Base-by-base conservation (phyloP, 2,329 filamentous ascomycete genomes). In the Ceratocystis cubensis region DNA sequence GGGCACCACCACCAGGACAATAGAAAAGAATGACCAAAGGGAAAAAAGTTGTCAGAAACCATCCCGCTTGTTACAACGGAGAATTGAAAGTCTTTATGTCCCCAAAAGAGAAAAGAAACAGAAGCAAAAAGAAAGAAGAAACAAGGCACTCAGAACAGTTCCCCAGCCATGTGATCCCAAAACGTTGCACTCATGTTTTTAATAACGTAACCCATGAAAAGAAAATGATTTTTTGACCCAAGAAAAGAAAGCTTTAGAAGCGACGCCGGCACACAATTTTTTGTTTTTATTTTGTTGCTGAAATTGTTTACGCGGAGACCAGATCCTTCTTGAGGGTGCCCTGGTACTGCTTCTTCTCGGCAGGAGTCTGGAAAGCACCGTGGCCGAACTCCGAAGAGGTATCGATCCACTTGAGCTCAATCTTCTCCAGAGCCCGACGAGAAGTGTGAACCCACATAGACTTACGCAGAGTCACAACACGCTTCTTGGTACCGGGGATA, bases 371-470 rank as follows among this genome's bases (percentile, higher is more conserved):
- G 91, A 96, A 99, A 76, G 91, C 93, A 87, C 94, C 94, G 84
- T 99, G 94, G 81, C 94, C 94, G 81, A 99, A 99, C 86, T 99
- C 96, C 83, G 92, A 96, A 70, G 92, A 96, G 75, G 94, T 99
- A 77, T 99, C 94, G 88, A 99, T 99, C 94, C 94, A 99, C 84
- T 99, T 99, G 84, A 99, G 89, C 77, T 93, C 90, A 79, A 97
- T 89, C 90, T 99, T 97, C 88, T 99, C 94, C 76, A 96, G 85
- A 67, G 94, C 90, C 79, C 88, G 91, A 78, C 94, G 86, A 77
- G 89, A 96, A 74, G 92, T 97, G 86, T 99, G 94, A 70, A 83
- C 84, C 86, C 94, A 97, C 86, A 99, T 94, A 73, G 93, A 95
- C 86, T 97, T 99, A 80, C 94, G 89, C 75, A 99, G 89, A 73